Evolutionary conservation across 1,139 yeast genomes (phyloP).

Genomic region (Suhomyces maxii): DNA sequence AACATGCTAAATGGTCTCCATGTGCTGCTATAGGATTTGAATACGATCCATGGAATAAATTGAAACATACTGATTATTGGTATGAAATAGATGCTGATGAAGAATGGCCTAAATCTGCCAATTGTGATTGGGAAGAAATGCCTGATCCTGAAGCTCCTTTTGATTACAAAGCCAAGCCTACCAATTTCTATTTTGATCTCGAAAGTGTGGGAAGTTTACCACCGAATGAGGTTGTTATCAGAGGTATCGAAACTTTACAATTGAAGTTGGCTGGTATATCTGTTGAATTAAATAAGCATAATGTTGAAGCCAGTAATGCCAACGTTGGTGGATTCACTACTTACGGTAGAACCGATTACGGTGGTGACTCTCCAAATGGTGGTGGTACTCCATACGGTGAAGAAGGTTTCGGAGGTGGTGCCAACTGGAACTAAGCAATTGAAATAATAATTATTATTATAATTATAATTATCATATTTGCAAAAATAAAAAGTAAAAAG

Average conservation of each 20-base stretch:
- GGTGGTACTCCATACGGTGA: slow-evolving; percentile 48
- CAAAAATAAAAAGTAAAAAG: too few relatives aligned
- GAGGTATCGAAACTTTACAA: slow-evolving; percentile 82
- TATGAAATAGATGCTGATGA: slow-evolving; percentile 82
- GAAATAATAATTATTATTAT: too few relatives aligned
- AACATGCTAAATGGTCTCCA: slow-evolving; percentile 98
- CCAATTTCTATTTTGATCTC: slow-evolving; percentile 78
- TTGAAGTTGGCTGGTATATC: slow-evolving; percentile 89
- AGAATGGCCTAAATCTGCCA: slow-evolving; percentile 91
- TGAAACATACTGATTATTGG: slow-evolving; percentile 96
- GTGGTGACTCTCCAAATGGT: slow-evolving; percentile 38
- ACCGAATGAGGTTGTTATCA: slow-evolving; percentile 83
- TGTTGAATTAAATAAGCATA: slow-evolving; percentile 70
- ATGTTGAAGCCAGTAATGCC: slow-evolving; percentile 49
- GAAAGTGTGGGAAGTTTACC: slow-evolving; percentile 90
- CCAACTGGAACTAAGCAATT: slow-evolving; percentile 10
- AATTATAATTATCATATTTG: background rate
- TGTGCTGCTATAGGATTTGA: slow-evolving; percentile 97
- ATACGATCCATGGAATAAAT: slow-evolving; percentile 98
- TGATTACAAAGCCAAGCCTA: slow-evolving; percentile 82
- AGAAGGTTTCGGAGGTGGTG: slow-evolving; percentile 45
- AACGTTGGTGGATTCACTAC: slow-evolving; percentile 48
- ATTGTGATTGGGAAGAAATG: slow-evolving; percentile 95
- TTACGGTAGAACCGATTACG: slow-evolving; percentile 47
- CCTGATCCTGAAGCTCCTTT: slow-evolving; percentile 87